Conservation (phyloP, 306 rosid species). For the Inga laurina region DNA sequence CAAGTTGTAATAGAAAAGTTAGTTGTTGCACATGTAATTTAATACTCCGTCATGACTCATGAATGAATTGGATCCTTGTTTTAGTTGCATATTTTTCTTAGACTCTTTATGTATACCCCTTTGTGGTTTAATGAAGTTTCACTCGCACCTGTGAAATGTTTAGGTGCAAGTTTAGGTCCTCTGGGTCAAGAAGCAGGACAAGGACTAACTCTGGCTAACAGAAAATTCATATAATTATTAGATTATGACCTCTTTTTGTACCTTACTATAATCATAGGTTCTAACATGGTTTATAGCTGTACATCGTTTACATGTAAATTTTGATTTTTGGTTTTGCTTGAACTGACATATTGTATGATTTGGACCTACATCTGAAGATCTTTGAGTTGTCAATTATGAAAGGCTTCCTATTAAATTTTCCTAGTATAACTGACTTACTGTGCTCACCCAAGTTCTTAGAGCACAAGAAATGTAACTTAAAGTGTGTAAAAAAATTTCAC, state of each 20-base stretch:
- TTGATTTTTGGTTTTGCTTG: neutral
- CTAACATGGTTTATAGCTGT: conserved; percentile 14
- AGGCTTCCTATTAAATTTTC: neutral
- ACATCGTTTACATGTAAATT: conserved; percentile 23
- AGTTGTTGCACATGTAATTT: conserved; percentile 8
- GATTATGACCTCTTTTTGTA: conserved; percentile 9
- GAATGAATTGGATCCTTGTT: conserved; percentile 5
- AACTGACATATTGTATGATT: neutral
- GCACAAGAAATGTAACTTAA: neutral
- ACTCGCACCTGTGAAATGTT: conserved; percentile 22
- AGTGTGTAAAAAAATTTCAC: neutral
- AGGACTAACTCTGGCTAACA: conserved; percentile 23
- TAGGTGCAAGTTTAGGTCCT: neutral
- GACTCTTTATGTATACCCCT: conserved; percentile 4
- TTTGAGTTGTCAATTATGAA: neutral
- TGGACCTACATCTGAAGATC: conserved; percentile 10
- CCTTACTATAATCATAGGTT: conserved; percentile 18
- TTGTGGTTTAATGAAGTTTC: conserved; percentile 18
- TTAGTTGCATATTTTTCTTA: conserved; percentile 8
- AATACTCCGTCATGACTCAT: conserved; percentile 20
- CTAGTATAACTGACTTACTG: neutral
- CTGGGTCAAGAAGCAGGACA: conserved; percentile 21
- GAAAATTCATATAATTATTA: conserved; percentile 7
- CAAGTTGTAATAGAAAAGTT: conserved; percentile 19
- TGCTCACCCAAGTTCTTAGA: neutral